Evolutionary conservation across 495 filamentous ascomycete genomes (phyloP), one percentile per base, ranked within the genome.

Genomic region (Glarea lozoyensis): DNA sequence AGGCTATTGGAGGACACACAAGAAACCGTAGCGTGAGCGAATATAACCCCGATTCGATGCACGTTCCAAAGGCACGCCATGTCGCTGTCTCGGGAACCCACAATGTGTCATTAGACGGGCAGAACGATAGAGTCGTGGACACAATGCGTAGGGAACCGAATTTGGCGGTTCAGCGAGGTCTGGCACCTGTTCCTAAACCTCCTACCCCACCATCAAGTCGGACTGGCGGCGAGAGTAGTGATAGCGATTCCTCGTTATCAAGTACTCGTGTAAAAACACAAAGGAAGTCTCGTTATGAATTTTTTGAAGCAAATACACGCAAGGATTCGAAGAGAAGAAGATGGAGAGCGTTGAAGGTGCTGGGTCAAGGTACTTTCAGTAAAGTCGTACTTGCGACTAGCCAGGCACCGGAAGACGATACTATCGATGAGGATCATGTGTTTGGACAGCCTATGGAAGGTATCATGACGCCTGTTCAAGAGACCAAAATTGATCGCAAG

Each of bases 281-380:
- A 15, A 65, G 63, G 46, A 62, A 55, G 30, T 44, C 70, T 33
- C 54, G 54, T 2, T 57, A 67, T 37, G 73, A 82, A 31, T 79
- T 73, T 45, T 81, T 84, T 37, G 76, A 79, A 42, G 82, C 84
- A 15, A 66, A 60, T 36, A 72, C 66, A 18, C 68, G 76, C 9
- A 61, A 69, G 18, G 72, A 78, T 46, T 59, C 64, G 37, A 78
- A 76, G 41, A 58, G 69, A 19, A 73, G 71, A 42, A 68, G 75
- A 49, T 98, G 86, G 76, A 71, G 83, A 50, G 83, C 82, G 23
- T 59, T 98, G 18, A 82, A 81, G 40, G 65, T 81, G 51, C 70
- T 98, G 9, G 92, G 92, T 7, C 86, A 95, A 46, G 92, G 92
- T 11, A 94, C 92, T 2, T 98, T 98, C 60, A 95, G 88, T 61